Conservation (phyloP, 2,329 filamentous ascomycete species). For the Aspergillus aculeatinus region DNA sequence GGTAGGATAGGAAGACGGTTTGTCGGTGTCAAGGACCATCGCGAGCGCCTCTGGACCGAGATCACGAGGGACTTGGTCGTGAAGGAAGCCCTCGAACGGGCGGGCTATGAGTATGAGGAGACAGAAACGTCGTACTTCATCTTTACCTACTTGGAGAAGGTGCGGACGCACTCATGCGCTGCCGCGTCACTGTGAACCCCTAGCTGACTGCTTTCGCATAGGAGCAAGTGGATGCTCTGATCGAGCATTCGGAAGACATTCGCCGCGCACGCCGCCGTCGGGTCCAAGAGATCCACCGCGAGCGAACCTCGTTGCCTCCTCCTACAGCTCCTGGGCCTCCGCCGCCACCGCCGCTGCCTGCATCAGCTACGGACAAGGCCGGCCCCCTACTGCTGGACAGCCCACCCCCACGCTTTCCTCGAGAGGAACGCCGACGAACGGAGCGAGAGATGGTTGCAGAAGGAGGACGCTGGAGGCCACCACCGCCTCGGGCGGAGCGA, state of each 20-base stretch:
- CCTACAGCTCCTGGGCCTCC: not conserved
- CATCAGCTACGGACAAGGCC: slow-evolving; percentile 8
- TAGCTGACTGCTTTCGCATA: slow-evolving; percentile 38
- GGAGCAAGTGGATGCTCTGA: slow-evolving; percentile 84
- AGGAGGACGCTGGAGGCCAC: slow-evolving; percentile 14
- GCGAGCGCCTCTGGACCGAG: slow-evolving; percentile 85
- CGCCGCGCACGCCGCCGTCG: slow-evolving; percentile 62
- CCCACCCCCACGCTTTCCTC: slow-evolving; percentile 21
- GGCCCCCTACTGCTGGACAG: slow-evolving; percentile 19
- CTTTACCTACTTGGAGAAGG: slow-evolving; percentile 84
- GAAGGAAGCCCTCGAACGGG: slow-evolving; percentile 78
- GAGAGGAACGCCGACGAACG: slow-evolving; percentile 22
- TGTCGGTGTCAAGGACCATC: slow-evolving; percentile 36
- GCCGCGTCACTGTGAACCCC: not conserved
- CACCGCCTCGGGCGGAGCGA: slow-evolving; percentile 9
- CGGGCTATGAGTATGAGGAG: slow-evolving; percentile 88
- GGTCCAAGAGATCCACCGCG: slow-evolving; percentile 58
- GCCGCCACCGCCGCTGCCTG: slow-evolving; percentile 14
- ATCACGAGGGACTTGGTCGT: slow-evolving; percentile 90
- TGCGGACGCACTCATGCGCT: slow-evolving; percentile 52
- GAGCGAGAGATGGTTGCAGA: slow-evolving; percentile 30
- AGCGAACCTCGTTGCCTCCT: slow-evolving; percentile 33
- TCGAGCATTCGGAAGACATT: slow-evolving; percentile 79
- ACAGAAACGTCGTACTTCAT: slow-evolving; percentile 88
- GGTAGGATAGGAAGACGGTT: slow-evolving; percentile 48